Evolutionary conservation across 2,329 filamentous ascomycete genomes (phyloP).

Genomic region (Metarhizium rileyi): DNA sequence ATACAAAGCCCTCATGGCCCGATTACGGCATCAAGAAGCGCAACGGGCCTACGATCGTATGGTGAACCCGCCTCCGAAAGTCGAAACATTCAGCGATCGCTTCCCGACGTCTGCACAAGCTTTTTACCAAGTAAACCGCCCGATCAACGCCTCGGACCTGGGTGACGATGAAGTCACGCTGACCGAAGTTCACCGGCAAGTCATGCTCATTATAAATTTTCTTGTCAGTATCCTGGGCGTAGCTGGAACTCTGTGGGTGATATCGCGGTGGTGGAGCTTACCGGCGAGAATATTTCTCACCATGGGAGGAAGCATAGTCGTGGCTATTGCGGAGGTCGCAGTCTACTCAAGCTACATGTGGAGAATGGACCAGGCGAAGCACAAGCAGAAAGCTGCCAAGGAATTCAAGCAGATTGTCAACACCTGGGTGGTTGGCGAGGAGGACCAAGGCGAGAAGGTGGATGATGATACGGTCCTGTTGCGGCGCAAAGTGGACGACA

Average conservation of each 20-base stretch:
- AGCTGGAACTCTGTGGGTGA: slow-evolving; percentile 68
- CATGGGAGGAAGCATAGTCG: slow-evolving; percentile 57
- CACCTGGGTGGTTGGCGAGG: slow-evolving; percentile 56
- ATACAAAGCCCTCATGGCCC: slow-evolving; percentile 81
- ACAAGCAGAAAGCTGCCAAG: slow-evolving; percentile 46
- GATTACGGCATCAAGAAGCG: slow-evolving; percentile 75
- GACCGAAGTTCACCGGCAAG: slow-evolving; percentile 67
- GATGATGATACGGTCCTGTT: slow-evolving; percentile 17
- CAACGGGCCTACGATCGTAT: slow-evolving; percentile 73
- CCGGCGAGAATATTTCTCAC: slow-evolving; percentile 61
- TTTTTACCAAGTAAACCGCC: slow-evolving; percentile 45
- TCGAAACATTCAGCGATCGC: slow-evolving; percentile 50
- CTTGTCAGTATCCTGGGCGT: slow-evolving; percentile 76
- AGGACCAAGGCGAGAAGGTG: slow-evolving; percentile 14
- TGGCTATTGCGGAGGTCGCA: slow-evolving; percentile 66
- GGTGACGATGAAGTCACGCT: slow-evolving; percentile 58
- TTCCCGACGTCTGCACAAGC: slow-evolving; percentile 46
- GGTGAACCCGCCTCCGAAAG: slow-evolving; percentile 47
- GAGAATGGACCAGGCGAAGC: slow-evolving; percentile 59
- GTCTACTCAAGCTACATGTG: slow-evolving; percentile 69
- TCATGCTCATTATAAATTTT: slow-evolving; percentile 82
- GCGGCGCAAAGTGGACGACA: slow-evolving; percentile 12
- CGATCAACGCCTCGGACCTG: slow-evolving; percentile 33
- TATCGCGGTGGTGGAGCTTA: slow-evolving; percentile 64
- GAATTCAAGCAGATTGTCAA: slow-evolving; percentile 62